Conservation (phyloP, 768 basidiomycete species). For the Trametes cinnabarina region DNA sequence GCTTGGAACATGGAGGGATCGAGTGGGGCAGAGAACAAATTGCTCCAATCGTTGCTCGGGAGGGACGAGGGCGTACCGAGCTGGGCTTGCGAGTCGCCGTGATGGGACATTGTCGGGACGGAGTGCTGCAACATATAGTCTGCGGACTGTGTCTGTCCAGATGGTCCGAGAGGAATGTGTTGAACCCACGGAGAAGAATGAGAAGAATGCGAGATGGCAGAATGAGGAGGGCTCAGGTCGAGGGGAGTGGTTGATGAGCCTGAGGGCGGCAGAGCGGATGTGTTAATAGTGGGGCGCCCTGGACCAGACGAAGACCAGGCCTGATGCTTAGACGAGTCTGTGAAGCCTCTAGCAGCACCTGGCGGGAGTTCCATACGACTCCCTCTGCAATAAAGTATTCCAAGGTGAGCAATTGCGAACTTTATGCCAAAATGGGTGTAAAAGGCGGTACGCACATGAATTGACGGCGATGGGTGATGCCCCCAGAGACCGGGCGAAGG, state of each 20-base stretch:
- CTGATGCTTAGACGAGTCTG: constrained; percentile 27
- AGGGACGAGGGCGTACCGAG: constrained; percentile 23
- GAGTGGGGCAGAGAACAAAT: constrained; percentile 60
- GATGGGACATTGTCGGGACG: constrained; percentile 19
- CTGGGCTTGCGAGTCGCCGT: constrained; percentile 23
- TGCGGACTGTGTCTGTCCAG: constrained; percentile 18
- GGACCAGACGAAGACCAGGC: constrained; percentile 31
- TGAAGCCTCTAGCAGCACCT: constrained; percentile 30
- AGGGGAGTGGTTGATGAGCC: constrained; percentile 31
- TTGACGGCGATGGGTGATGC: constrained; percentile 14
- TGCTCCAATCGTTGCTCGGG: constrained; percentile 49
- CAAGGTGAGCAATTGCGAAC: not conserved
- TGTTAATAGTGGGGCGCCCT: constrained; percentile 39
- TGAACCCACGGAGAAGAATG: constrained; percentile 34
- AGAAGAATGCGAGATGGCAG: constrained; percentile 36
- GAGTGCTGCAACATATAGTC: constrained; percentile 26
- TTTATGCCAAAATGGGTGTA: constrained; percentile 2
- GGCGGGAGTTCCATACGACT: constrained; percentile 36
- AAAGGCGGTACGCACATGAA: constrained; percentile 18
- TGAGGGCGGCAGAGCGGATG: constrained; percentile 29
- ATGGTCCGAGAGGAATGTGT: constrained; percentile 25
- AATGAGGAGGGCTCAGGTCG: constrained; percentile 32
- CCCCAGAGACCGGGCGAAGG: constrained; percentile 11
- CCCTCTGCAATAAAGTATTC: constrained; percentile 5
- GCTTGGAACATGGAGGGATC: constrained; percentile 60